These are phyloP conservation scores for Daldinia childiae DNA, from an alignment of 495 filamentous ascomycete species.

Conservation along the genomic window DNA sequence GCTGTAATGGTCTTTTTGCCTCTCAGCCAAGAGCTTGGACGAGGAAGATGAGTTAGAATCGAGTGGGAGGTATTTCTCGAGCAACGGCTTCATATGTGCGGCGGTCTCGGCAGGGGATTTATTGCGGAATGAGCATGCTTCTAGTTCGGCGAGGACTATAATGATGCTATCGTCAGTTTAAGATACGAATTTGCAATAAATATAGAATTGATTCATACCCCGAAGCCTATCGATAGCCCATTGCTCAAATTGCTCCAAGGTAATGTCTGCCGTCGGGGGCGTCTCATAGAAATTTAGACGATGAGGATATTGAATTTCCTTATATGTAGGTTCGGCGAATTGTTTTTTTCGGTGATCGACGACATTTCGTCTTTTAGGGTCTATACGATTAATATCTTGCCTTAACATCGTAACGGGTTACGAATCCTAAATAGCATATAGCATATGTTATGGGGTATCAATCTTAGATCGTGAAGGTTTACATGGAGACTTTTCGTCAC, in stretches of 20 bases:
- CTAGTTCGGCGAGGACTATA: constrained; percentile 90
- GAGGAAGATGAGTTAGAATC: constrained; percentile 75
- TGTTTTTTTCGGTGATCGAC: constrained; percentile 86
- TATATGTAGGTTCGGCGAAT: constrained; percentile 76
- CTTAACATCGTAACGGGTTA: constrained; percentile 69
- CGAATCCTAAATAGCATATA: not conserved
- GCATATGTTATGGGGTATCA: not conserved
- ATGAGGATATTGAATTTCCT: constrained; percentile 79
- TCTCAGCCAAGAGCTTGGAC: constrained; percentile 68
- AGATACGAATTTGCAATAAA: no score
- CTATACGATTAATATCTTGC: constrained; percentile 76
- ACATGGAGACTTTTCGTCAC: constrained; percentile 11
- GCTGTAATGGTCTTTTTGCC: constrained; percentile 96
- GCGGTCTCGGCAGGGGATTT: constrained; percentile 79
- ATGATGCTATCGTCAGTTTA: constrained; percentile 22
- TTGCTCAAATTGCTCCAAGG: constrained; percentile 97
- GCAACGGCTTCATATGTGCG: constrained; percentile 77
- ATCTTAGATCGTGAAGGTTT: not conserved
- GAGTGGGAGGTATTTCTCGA: constrained; percentile 88
- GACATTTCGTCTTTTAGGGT: constrained; percentile 77
- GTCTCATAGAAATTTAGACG: constrained; percentile 90
- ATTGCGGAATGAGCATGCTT: constrained; percentile 96
- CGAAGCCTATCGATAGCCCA: constrained; percentile 97
- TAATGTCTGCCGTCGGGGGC: constrained; percentile 93
- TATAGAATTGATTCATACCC: constrained; percentile 55